These are phyloP conservation scores for Pleurotus djamor DNA, from an alignment of 768 basidiomycete species.

Conservation along the genomic window DNA sequence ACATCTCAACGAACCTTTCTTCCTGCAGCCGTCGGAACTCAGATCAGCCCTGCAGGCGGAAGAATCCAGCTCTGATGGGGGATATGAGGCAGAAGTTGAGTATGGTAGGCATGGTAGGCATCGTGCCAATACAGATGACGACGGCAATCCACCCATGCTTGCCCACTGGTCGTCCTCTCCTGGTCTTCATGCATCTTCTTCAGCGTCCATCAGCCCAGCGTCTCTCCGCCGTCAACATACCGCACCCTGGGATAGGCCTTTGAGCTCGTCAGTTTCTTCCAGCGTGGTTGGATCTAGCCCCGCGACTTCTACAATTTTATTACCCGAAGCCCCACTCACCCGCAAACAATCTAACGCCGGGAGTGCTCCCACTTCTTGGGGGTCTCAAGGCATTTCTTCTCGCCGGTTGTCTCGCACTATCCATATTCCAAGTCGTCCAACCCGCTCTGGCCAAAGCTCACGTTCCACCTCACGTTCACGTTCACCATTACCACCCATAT, in stretches of 20 bases:
- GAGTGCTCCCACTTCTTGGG: slow-evolving; percentile 52
- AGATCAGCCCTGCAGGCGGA: slow-evolving; percentile 59
- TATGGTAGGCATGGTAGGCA: slow-evolving; percentile 67
- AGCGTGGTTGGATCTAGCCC: slow-evolving; percentile 58
- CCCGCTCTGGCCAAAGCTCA: slow-evolving; percentile 79
- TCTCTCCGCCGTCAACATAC: slow-evolving; percentile 66
- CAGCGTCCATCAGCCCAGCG: slow-evolving; percentile 64
- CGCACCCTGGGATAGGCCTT: slow-evolving; percentile 64
- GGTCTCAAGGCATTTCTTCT: slow-evolving; percentile 53
- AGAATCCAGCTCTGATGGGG: slow-evolving; percentile 78
- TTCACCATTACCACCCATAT: slow-evolving; percentile 80
- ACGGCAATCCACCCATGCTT: slow-evolving; percentile 35
- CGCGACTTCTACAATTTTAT: slow-evolving; percentile 52
- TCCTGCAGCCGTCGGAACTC: slow-evolving; percentile 55
- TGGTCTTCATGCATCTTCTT: slow-evolving; percentile 59
- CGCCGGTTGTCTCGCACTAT: slow-evolving; percentile 85
- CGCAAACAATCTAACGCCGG: slow-evolving; percentile 56
- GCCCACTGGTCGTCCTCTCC: slow-evolving; percentile 56
- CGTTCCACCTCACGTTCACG: slow-evolving; percentile 94
- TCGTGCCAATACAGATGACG: slow-evolving; percentile 63
- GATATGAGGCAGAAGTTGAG: slow-evolving; percentile 78
- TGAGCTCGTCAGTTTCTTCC: slow-evolving; percentile 53
- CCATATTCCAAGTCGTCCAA: slow-evolving; percentile 66
- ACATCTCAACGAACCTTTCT: slow-evolving; percentile 58
- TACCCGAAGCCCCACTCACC: slow-evolving; percentile 64